Percentiles rank a stretch among this genome's conserved stretches.
Evolutionary conservation across 2,329 filamentous ascomycete species (phyloP).

Genomic region (Metarhizium brunneum): DNA sequence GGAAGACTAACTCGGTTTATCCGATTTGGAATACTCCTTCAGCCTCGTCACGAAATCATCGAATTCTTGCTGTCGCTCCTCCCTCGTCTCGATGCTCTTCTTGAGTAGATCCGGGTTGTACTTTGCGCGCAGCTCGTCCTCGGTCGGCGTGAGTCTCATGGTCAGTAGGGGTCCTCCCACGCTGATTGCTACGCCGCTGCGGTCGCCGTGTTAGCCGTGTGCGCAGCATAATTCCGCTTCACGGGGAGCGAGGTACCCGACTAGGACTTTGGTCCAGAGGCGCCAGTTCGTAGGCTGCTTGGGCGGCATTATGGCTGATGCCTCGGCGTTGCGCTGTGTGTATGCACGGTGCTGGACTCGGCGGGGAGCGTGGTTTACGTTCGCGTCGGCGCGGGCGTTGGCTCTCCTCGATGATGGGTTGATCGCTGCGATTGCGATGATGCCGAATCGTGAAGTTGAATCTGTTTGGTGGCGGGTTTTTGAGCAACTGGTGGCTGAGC

Average conservation of each 20-base stretch:
- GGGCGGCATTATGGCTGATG: slow-evolving; percentile 19
- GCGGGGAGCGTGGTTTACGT: neutral
- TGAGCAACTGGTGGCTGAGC: neutral
- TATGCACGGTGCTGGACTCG: neutral
- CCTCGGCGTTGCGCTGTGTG: neutral
- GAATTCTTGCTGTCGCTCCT: slow-evolving; percentile 73
- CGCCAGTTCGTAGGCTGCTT: slow-evolving; percentile 45
- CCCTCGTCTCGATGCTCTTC: slow-evolving; percentile 69
- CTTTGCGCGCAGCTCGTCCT: slow-evolving; percentile 83
- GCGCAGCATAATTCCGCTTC: too few relatives aligned
- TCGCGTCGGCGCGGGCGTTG: neutral
- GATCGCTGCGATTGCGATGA: neutral
- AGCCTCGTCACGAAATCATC: slow-evolving; percentile 76
- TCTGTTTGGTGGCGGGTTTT: neutral
- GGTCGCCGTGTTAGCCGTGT: neutral
- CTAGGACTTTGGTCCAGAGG: slow-evolving; percentile 60
- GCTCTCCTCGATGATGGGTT: neutral
- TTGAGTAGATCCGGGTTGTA: slow-evolving; percentile 96
- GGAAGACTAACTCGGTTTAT: slow-evolving; percentile 69
- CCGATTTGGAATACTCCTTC: slow-evolving; percentile 83
- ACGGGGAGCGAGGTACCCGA: slow-evolving; percentile 37
- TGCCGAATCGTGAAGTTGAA: neutral
- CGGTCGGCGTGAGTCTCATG: slow-evolving; percentile 69
- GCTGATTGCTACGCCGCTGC: slow-evolving; percentile 60
- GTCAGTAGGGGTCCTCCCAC: slow-evolving; percentile 82